A percentile compares a stretch with the other conserved stretches of the same genome.
These are phyloP conservation scores for Monosporascus sp. DNA, from an alignment of 2,329 filamentous ascomycete species.

Conservation along the genomic window DNA sequence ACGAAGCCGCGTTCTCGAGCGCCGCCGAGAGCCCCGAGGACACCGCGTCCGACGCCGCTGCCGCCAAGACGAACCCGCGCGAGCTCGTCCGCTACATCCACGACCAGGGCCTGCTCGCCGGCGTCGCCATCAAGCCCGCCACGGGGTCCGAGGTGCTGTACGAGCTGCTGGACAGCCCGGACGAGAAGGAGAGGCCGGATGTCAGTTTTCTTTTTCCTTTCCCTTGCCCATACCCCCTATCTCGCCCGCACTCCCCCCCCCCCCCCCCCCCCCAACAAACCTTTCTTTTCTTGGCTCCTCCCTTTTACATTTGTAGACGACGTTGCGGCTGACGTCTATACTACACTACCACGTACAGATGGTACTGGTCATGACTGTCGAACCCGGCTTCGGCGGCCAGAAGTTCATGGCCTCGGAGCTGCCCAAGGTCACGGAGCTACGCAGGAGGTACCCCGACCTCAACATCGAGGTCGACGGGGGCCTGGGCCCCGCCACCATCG, in stretches of 20 bases:
- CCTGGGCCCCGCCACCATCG: conserved; percentile 80
- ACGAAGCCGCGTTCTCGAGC: conserved; percentile 88
- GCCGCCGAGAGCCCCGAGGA: conserved; percentile 75
- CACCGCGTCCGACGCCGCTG: conserved; percentile 49
- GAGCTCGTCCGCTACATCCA: conserved; percentile 91
- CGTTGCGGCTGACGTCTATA: neutral
- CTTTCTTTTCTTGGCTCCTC: neutral
- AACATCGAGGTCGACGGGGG: conserved; percentile 98
- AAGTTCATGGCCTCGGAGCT: conserved; percentile 97
- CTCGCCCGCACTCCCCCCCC: neutral
- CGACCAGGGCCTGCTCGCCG: conserved; percentile 78
- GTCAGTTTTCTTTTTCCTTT: conserved; percentile 46
- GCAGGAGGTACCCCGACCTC: conserved; percentile 79
- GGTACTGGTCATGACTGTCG: conserved; percentile 97
- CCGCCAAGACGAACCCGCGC: conserved; percentile 71
- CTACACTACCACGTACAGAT: conserved; percentile 53
- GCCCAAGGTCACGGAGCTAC: conserved; percentile 83
- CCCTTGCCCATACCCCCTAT: neutral
- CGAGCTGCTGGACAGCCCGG: conserved; percentile 73
- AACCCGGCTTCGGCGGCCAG: conserved; percentile 95
- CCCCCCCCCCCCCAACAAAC: too few relatives aligned
- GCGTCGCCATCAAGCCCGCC: conserved; percentile 91
- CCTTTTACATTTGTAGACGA: neutral
- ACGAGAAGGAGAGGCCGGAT: conserved; percentile 77
- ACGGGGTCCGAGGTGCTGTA: conserved; percentile 89